Conservation (phyloP, 1,284 basidiomycete genomes). For the Dichomitus squalens region DNA sequence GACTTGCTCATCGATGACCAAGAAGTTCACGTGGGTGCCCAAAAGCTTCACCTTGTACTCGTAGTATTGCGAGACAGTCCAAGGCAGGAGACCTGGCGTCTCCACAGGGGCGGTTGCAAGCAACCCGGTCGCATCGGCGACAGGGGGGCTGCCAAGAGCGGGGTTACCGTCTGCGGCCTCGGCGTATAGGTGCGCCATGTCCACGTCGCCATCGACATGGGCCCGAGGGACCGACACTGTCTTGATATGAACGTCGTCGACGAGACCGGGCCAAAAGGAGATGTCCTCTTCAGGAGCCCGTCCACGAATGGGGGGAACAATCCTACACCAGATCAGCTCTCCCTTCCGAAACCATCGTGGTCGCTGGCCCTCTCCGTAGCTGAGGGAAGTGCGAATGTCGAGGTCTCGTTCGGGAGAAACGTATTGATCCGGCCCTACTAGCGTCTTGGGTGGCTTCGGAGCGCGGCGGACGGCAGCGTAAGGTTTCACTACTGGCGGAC, state of each 20-base stretch:
- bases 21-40: conserved; percentile 49
- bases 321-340: conserved; percentile 74
- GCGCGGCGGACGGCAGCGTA: conserved; percentile 61
- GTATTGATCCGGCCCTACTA: conserved; percentile 46
- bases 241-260: conserved; percentile 60
- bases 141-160: background rate
- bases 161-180: conserved; percentile 15
- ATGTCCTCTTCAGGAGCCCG: conserved; percentile 46
- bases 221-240: conserved; percentile 27
- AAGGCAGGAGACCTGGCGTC: conserved; percentile 39
- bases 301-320: conserved; percentile 52
- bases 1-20: conserved; percentile 54
- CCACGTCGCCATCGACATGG: conserved; percentile 5
- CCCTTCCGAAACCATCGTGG: conserved; percentile 64
- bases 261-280: conserved; percentile 71
- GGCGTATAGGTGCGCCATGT: conserved; percentile 12
- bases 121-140: conserved; percentile 1
- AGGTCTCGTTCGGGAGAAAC: conserved; percentile 60
- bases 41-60: conserved; percentile 68
- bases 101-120: conserved; percentile 12
- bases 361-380: conserved; percentile 40
- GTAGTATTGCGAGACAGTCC: conserved; percentile 58
- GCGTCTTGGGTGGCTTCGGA: conserved; percentile 43
- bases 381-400: conserved; percentile 57
- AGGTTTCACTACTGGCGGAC: conserved; percentile 31